A percentile compares a stretch with the other conserved stretches of the same genome.
These are phyloP conservation scores for Pichia sp. DNA, from an alignment of 1,139 yeast genomes.

Conservation along the genomic window DNA sequence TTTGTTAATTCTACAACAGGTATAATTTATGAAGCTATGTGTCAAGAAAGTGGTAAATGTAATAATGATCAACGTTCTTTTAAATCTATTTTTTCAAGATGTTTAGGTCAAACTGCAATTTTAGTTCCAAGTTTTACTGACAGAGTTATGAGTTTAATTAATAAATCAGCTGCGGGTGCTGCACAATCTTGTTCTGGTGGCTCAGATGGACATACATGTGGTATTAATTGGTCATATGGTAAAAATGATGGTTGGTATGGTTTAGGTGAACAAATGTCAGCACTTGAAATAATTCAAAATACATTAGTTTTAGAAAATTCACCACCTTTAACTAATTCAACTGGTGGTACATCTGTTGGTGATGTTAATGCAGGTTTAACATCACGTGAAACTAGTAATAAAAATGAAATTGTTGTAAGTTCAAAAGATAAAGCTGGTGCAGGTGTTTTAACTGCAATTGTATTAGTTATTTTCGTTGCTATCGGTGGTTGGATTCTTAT, in stretches of 20 bases:
- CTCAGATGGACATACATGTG: slow-evolving; percentile 51
- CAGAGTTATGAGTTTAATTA: slow-evolving; percentile 40
- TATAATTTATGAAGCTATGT: slow-evolving; percentile 63
- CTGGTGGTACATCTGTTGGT: slow-evolving; percentile 42
- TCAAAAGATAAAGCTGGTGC: slow-evolving; percentile 82
- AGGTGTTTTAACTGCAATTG: slow-evolving; percentile 73
- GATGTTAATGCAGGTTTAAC: slow-evolving; percentile 44
- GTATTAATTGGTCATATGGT: slow-evolving; percentile 45
- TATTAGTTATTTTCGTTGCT: slow-evolving; percentile 59
- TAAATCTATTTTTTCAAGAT: slow-evolving; percentile 66
- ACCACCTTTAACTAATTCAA: slow-evolving; percentile 50
- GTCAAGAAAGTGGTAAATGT: slow-evolving; percentile 54
- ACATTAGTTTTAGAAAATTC: slow-evolving; percentile 38
- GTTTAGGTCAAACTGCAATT: slow-evolving; percentile 53
- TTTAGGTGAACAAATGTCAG: slow-evolving; percentile 54
- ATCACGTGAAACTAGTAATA: slow-evolving; percentile 22
- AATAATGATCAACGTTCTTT: slow-evolving; percentile 74
- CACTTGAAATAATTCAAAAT: slow-evolving; percentile 48
- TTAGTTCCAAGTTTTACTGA: slow-evolving; percentile 48
- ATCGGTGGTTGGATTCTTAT: slow-evolving; percentile 69
- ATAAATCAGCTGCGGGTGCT: slow-evolving; percentile 47
- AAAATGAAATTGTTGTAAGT: slow-evolving; percentile 39
- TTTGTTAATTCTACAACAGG: slow-evolving; percentile 34
- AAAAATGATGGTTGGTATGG: slow-evolving; percentile 50
- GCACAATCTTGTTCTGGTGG: slow-evolving; percentile 58